Base-by-base conservation (phyloP, 257 asterid species). In the Knoxia roxburghii region DNA sequence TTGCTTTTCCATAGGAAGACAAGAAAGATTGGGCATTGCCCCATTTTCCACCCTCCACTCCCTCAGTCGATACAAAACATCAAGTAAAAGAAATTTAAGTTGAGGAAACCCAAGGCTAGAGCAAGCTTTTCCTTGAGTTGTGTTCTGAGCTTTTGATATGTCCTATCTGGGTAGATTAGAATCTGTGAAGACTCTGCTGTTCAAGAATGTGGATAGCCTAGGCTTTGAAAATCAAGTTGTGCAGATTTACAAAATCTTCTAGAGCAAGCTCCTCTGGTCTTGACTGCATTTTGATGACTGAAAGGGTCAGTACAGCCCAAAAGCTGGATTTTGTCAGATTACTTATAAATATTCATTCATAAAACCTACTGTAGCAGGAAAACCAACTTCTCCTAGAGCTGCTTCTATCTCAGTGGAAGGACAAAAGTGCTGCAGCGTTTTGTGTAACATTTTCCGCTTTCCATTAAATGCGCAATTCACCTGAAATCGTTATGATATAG, bases 391-490 rank as follows among this genome's bases (percentile, higher is more conserved):
- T 11, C 56, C 68, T 27, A 94, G 84, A 79, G 99, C 99, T 62
- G 81, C 90, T 83, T 94, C 97, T 23, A 87, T 80, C 58, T 88
- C 91, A 23, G 75, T 23, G 40, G 99, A 69, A 33, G 97, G 62
- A 51, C 93, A 84, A 27, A 94, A 74, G 78, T 88, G 97, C 75
- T 84, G 96, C 20, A 94, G 95, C 5, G 99, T 81, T 75, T 90
- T 94, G 35, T 96, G 75, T 80, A 94, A 68, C 99, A 94, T 94
- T 78, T 94, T 94, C 41, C 99, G 97, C 76, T 90, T 94, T 65
- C 86, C 96, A 35, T 88, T 94, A 82, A 94, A 94, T 15, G 99
- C 99, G 65, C 95, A 88, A 72, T 90, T 90, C 71, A 94, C 97
- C 99, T 94, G 65, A 69, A 66, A 69, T n/a, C 58, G 37, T 20